Percentiles rank a stretch among this genome's conserved stretches.
phyloP scores from a whole-genome alignment of 805 yeast species.

The Pichia manshurica region DNA sequence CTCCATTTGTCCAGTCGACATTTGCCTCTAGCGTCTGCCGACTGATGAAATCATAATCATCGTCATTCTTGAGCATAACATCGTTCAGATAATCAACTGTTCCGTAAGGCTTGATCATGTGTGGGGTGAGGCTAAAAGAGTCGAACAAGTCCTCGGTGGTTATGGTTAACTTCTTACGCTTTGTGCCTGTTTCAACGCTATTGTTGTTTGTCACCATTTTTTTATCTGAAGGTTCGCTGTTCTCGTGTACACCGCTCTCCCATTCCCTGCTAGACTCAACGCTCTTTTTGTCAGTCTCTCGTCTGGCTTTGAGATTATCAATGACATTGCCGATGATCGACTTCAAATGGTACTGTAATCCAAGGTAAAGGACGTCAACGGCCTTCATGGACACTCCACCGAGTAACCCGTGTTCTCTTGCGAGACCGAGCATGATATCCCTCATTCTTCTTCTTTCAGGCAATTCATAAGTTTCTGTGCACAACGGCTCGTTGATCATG shows the following conservation, averaged over 20 bases:
- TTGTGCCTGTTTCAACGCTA: background rate
- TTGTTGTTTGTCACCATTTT: background rate
- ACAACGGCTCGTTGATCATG: constrained; percentile 75
- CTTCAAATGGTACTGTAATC: constrained; percentile 75
- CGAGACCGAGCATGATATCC: constrained; percentile 68
- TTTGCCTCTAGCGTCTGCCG: constrained; percentile 2
- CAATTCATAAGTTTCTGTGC: constrained; percentile 70
- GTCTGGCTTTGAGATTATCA: constrained; percentile 54
- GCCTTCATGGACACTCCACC: constrained; percentile 76
- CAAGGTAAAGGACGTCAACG: constrained; percentile 71
- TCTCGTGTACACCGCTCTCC: constrained; percentile 9
- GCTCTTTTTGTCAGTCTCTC: constrained; percentile 33
- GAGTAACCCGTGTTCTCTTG: constrained; percentile 84
- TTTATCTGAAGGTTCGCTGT: background rate
- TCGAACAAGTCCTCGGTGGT: constrained; percentile 65
- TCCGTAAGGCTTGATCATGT: constrained; percentile 62
- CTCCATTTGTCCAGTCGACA: background rate
- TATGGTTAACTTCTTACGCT: constrained; percentile 34
- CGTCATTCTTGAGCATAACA: constrained; percentile 55
- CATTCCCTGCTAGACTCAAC: background rate
- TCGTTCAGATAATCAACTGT: constrained; percentile 46
- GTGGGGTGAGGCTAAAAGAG: constrained; percentile 59
- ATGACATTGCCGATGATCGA: constrained; percentile 67
- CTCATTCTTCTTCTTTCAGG: constrained; percentile 73
- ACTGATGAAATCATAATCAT: constrained; percentile 27